Base-by-base conservation (phyloP, 805 yeast genomes). In the Schwanniomyces polymorphus region DNA sequence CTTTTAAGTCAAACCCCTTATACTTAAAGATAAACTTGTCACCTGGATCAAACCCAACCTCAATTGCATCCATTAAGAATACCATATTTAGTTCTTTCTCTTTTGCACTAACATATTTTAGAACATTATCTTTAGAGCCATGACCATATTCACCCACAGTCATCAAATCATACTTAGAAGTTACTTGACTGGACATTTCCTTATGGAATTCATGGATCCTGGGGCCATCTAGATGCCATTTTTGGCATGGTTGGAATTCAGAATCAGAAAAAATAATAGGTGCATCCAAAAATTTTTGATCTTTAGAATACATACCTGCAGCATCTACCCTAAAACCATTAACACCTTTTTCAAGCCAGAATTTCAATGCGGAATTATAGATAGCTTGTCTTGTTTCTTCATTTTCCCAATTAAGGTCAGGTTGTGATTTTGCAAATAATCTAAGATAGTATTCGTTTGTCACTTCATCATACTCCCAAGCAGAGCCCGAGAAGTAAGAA, bases 331-430 rank as follows among this genome's bases (percentile, higher is more conserved):
- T 70, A 67, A 81, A 81, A 2, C 85, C 85, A 57, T 79, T 82
- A 26, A 78, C 71, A 25, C 85, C 85, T 52, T 74, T 72, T 42
- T 76, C 73, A 46, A 74, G 74, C 85, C 86, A 81, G 61, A 72
- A 81, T 33, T 64, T 65, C 52, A 79, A 60, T 8, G 83, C 81
- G 23, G 68, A 59, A 35, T 76, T 66, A 61, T 78, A 78, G 46
- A 80, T 69, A 50, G 67, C 68, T 9, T 67, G 48, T 52, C 64
- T 54, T 16, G 56, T 44, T 42, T 60, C 75, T 45, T 61, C 70
- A 56, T 72, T 79, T 53, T 81, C 85, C 86, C 85, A 81, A 64
- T 81, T 81, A 55, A 81, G 67, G 56, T 81, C 85, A 11, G 85
- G 85, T 61, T 81, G 86, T 27, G 74, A 58, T 44, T 63, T 64